phyloP scores from a whole-genome alignment of 2,329 filamentous ascomycete genomes.

The Sphaerulina musiva region DNA sequence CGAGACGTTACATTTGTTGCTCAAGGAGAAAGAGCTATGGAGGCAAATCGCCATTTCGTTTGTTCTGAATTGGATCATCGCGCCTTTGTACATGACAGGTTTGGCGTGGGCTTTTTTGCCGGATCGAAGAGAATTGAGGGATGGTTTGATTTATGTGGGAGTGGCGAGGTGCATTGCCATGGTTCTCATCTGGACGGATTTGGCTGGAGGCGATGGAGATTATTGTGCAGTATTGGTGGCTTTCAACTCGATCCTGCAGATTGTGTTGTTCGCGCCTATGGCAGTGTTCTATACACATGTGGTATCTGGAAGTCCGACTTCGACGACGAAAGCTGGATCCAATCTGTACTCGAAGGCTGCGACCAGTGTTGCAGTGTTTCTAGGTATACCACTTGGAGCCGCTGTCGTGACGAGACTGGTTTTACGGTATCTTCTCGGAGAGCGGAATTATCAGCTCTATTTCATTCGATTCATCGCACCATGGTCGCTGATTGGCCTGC shows the following conservation, averaged over 20 bases:
- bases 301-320: constrained; percentile 47
- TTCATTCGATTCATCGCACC: constrained; percentile 68
- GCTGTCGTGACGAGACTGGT: constrained; percentile 68
- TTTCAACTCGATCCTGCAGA: constrained; percentile 45
- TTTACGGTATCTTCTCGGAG: constrained; percentile 50
- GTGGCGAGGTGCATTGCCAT: constrained; percentile 84
- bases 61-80: constrained; percentile 74
- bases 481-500: constrained; percentile 70
- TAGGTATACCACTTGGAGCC: constrained; percentile 72
- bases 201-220: constrained; percentile 69
- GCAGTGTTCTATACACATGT: constrained; percentile 55
- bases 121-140: constrained; percentile 43
- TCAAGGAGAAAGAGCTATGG: constrained; percentile 60
- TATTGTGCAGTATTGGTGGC: constrained; percentile 64
- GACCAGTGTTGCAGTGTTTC: constrained; percentile 73
- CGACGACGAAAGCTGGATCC: constrained; percentile 19
- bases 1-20: constrained; percentile 63
- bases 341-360: constrained; percentile 51
- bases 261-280: constrained; percentile 42
- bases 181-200: constrained; percentile 73
- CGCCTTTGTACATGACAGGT: constrained; percentile 72
- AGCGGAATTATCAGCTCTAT: constrained; percentile 57
- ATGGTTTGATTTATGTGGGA: constrained; percentile 73
- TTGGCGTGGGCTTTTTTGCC: constrained; percentile 59
- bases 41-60: constrained; percentile 72